Evolutionary conservation across 495 filamentous ascomycete species (phyloP).

Genomic region (Neurospora sp.): DNA sequence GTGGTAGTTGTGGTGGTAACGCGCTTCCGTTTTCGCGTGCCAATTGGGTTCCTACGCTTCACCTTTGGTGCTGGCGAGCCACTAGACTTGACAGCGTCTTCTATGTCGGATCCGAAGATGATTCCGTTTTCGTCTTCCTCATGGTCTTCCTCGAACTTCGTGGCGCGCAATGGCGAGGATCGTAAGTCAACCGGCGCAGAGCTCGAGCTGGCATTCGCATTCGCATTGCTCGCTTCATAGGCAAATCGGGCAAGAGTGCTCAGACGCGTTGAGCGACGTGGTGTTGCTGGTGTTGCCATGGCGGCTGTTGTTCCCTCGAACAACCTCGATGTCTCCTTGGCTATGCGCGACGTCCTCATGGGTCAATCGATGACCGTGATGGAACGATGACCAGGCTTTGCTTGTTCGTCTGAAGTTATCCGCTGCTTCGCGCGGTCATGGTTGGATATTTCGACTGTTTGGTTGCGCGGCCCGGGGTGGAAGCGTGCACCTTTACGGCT

Average conservation of each 20-base stretch:
- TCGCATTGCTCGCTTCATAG: slow-evolving; percentile 18
- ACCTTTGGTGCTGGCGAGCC: background rate
- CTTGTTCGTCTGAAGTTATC: background rate
- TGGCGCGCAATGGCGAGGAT: background rate
- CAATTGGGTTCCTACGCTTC: background rate
- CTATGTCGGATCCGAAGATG: slow-evolving; percentile 44
- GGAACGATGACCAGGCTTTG: background rate
- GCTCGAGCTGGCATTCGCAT: slow-evolving; percentile 21
- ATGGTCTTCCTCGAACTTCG: slow-evolving; percentile 19
- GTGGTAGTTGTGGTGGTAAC: slow-evolving; percentile 19
- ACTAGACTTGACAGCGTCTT: slow-evolving; percentile 44
- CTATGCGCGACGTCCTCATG: slow-evolving; percentile 56
- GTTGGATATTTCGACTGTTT: background rate
- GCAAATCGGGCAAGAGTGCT: slow-evolving; percentile 34
- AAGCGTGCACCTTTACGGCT: background rate
- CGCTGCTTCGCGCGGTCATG: background rate
- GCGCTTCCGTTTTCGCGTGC: slow-evolving; percentile 43
- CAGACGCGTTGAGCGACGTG: slow-evolving; percentile 38
- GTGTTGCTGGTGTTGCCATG: slow-evolving; percentile 13
- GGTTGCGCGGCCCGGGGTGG: background rate
- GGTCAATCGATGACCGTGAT: background rate
- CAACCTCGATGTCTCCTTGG: slow-evolving; percentile 45
- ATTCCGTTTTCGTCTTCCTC: slow-evolving; percentile 8
- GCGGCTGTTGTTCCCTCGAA: slow-evolving; percentile 13
- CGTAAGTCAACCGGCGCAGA: background rate